These are phyloP conservation scores for Cyberlindnera subsufficiens DNA, from an alignment of 805 yeast genomes.

Conservation along the genomic window DNA sequence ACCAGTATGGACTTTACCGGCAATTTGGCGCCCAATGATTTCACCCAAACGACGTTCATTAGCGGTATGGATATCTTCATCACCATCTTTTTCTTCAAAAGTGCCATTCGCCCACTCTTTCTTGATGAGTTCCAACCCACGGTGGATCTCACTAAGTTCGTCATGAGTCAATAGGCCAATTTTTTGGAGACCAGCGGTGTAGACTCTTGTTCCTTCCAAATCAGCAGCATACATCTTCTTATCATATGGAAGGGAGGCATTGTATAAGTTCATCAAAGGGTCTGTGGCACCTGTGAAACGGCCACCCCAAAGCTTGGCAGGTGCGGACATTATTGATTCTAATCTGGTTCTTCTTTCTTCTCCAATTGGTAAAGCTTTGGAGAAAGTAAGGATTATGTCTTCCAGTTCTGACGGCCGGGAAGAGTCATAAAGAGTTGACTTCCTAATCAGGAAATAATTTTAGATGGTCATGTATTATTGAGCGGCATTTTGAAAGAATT, in stretches of 20 bases:
- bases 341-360: too few relatives aligned
- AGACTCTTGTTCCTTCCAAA: slow-evolving; percentile 88
- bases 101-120: slow-evolving; percentile 72
- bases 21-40: slow-evolving; percentile 84
- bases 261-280: slow-evolving; percentile 95
- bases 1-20: slow-evolving; percentile 99
- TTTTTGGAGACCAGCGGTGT: slow-evolving; percentile 80
- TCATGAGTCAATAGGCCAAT: slow-evolving; percentile 65
- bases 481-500: too few relatives aligned
- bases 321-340: slow-evolving; percentile 16
- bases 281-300: slow-evolving; percentile 96
- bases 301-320: slow-evolving; percentile 90
- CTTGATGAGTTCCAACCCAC: slow-evolving; percentile 67
- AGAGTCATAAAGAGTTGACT: neutral
- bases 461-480: too few relatives aligned
- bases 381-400: too few relatives aligned
- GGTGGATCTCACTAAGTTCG: slow-evolving; percentile 77
- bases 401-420: too few relatives aligned
- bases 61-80: slow-evolving; percentile 98
- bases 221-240: slow-evolving; percentile 93
- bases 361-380: too few relatives aligned
- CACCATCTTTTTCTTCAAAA: slow-evolving; percentile 78
- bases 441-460: neutral
- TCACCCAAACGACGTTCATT: slow-evolving; percentile 98
- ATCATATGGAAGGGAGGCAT: slow-evolving; percentile 95